Conservation (phyloP, 129 eudicot species). For the Artemisia argyi region DNA sequence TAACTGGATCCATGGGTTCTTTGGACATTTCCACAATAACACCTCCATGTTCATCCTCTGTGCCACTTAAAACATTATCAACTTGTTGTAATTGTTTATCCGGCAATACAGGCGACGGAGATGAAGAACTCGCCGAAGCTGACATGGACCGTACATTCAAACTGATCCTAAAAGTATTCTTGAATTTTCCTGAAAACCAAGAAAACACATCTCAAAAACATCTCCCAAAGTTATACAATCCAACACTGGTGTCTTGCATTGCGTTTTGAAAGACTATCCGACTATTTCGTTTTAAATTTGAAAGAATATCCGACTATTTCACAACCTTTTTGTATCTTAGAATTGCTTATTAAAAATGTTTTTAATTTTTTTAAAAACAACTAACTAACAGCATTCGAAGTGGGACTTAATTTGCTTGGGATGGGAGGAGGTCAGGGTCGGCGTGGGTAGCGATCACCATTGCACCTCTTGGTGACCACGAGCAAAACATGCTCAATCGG, state of each 20-base stretch:
- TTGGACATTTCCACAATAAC: slow-evolving; percentile 64
- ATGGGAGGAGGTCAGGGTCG: too few relatives aligned
- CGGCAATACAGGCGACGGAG: slow-evolving; percentile 20
- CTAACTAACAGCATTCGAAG: too few relatives aligned
- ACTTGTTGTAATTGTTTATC: slow-evolving; percentile 29
- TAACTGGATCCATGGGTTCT: slow-evolving; percentile 48
- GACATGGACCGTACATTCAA: slow-evolving; percentile 13
- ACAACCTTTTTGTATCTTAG: too few relatives aligned
- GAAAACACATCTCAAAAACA: background rate
- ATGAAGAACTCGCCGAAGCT: slow-evolving; percentile 8
- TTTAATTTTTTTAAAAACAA: too few relatives aligned
- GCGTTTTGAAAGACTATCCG: too few relatives aligned
- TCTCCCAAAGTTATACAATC: background rate
- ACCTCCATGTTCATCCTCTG: slow-evolving; percentile 66
- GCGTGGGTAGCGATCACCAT: too few relatives aligned
- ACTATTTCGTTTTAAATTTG: too few relatives aligned
- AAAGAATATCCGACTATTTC: too few relatives aligned
- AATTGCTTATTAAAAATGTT: too few relatives aligned
- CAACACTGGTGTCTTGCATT: background rate
- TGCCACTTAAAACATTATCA: slow-evolving; percentile 30
- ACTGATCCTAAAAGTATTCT: background rate
- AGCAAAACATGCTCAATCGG: too few relatives aligned
- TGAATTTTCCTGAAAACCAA: background rate
- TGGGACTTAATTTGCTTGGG: too few relatives aligned
- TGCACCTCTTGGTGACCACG: too few relatives aligned